Evolutionary conservation across 1,284 basidiomycete genomes (phyloP), one percentile per base, ranked within the genome.

Genomic region (Trichosporon coremiiforme): DNA sequence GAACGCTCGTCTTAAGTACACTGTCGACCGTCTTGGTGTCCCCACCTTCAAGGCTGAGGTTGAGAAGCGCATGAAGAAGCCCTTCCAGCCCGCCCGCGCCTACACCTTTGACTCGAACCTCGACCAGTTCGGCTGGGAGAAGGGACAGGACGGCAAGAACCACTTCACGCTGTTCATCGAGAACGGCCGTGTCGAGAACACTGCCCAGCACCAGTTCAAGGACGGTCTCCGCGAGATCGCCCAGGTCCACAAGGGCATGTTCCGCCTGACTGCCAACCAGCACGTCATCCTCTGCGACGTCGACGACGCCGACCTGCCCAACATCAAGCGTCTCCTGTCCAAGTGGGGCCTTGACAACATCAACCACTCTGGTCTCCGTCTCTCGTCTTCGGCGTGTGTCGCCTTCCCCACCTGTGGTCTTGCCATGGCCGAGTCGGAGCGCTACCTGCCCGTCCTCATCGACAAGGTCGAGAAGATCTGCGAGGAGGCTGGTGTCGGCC

Each of bases 401-500:
- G 91, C 96, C 1, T 97, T 99, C 88, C 96, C 97, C 6, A 99
- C 96, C 4, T 99, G 95, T 77, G 91, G 92, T 77, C 88, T 96
- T 53, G 95, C 94, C 13, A 96, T 96, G 93, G 94, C 94, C 33
- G 94, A 97, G 85, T 94, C 92, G 12, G 94, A 97, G 82, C 86
- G 93, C 89, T 98, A 98, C 83, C 86, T 99, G n/a, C 97, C 97
- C 9, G 78, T 96, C 29, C 89, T 99, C 63, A 88, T 98, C 74
- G 92, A 94, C 85, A 98, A 98, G 85, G 90, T 99, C 31, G 97
- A 99, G 86, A 89, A 90, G 84, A 91, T 98, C 36, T 94, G 93
- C 79, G 95, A 98, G 81, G 91, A 94, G 80, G 91, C 90, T 75
- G 96, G 96, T 31, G 86, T 99, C 63, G 88, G 94, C 67, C 91